Conservation (phyloP, 129 eudicot species). For the Daucus carota region DNA sequence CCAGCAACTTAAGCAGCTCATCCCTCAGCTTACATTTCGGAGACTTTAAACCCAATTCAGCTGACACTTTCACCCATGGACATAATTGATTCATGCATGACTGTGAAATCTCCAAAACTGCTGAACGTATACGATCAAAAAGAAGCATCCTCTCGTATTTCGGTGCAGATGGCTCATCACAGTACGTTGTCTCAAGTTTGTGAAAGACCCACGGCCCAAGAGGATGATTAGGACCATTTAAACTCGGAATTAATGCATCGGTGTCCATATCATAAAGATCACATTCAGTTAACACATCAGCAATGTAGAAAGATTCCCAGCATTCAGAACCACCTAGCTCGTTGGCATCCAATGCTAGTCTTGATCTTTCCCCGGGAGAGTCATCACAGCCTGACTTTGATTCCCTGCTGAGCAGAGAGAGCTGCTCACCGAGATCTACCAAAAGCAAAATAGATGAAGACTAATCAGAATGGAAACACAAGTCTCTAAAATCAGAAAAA, state of each 20-base stretch:
- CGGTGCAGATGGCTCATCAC: slow-evolving; percentile 25
- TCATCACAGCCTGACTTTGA: slow-evolving; percentile 27
- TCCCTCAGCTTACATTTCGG: slow-evolving; percentile 21
- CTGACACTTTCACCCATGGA: slow-evolving; percentile 32
- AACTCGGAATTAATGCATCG: slow-evolving; percentile 28
- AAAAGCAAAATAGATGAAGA: slow-evolving; percentile 8
- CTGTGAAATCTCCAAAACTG: too few relatives aligned
- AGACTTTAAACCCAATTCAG: slow-evolving; percentile 20
- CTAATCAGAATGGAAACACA: background rate
- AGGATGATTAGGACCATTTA: slow-evolving; percentile 39
- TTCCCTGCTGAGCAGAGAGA: slow-evolving; percentile 53
- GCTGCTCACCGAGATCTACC: slow-evolving; percentile 65
- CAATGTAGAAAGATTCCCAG: slow-evolving; percentile 36
- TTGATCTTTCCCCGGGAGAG: slow-evolving; percentile 21
- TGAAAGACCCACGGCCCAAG: slow-evolving; percentile 41
- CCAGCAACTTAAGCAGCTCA: slow-evolving; percentile 34
- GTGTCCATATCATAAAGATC: slow-evolving; percentile 31
- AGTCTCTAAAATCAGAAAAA: background rate
- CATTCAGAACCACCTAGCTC: slow-evolving; percentile 11
- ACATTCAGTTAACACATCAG: slow-evolving; percentile 41
- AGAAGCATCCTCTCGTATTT: slow-evolving; percentile 44
- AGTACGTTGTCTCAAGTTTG: slow-evolving; percentile 48
- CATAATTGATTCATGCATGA: slow-evolving; percentile 16
- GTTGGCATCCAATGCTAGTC: slow-evolving; percentile 11
- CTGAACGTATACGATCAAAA: too few relatives aligned